Evolutionary conservation across 495 filamentous ascomycete species (phyloP).

Genomic region (Chaetomium cochliodes): DNA sequence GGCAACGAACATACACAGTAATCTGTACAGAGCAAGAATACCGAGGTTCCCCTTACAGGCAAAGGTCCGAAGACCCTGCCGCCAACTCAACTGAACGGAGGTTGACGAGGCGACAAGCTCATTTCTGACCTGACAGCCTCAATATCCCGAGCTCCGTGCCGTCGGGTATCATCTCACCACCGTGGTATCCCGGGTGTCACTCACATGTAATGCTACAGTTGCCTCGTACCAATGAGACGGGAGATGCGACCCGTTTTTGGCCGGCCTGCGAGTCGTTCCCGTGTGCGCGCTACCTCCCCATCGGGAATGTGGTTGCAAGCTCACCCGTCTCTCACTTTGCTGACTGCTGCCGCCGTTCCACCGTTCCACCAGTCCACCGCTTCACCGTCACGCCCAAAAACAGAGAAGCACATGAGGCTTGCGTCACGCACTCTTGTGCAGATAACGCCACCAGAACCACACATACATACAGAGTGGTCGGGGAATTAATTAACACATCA

Average conservation of each 20-base stretch:
- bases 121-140: background rate
- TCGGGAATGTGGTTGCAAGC: constrained; percentile 4
- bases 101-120: background rate
- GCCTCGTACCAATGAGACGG: background rate
- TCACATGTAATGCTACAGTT: constrained; percentile 2
- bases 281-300: constrained; percentile 9
- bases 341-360: background rate
- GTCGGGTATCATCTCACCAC: constrained; percentile 5
- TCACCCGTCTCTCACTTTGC: background rate
- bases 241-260: background rate
- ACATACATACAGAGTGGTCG: background rate
- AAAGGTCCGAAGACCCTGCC: background rate
- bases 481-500: constrained; percentile 9
- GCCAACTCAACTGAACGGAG: background rate
- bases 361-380: too few relatives aligned
- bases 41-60: background rate
- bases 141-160: background rate
- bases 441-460: constrained; percentile 8
- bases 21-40: background rate
- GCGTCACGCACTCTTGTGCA: constrained; percentile 5
- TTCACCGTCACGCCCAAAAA: background rate
- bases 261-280: background rate
- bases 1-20: too few relatives aligned
- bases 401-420: constrained; percentile 3
- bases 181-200: background rate